Conservation (phyloP, 768 basidiomycete genomes). For the Mycena venus region DNA sequence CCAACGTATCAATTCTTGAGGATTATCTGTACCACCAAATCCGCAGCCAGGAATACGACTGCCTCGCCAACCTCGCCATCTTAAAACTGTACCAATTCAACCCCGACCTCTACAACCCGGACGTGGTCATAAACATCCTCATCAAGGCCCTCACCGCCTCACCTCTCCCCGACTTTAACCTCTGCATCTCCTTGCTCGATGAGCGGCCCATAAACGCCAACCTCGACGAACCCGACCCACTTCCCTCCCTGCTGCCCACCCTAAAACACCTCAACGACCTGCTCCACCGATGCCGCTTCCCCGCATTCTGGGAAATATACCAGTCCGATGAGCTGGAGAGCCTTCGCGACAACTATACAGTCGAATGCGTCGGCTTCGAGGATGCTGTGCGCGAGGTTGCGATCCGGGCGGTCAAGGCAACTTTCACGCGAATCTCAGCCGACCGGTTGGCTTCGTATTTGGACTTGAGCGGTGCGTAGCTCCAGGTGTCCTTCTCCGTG, state of each 20-base stretch:
- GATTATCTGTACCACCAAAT: conserved; percentile 98
- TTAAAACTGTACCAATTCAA: conserved; percentile 87
- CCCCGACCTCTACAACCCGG: conserved; percentile 91
- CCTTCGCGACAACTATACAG: conserved; percentile 89
- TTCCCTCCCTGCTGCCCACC: conserved; percentile 76
- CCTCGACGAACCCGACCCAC: conserved; percentile 86
- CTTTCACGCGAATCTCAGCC: conserved; percentile 81
- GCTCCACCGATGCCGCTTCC: conserved; percentile 88
- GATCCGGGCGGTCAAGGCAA: conserved; percentile 80
- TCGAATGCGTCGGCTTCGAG: conserved; percentile 88
- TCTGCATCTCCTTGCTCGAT: conserved; percentile 93
- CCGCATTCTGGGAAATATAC: conserved; percentile 86
- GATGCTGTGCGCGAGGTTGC: conserved; percentile 85
- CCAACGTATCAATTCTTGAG: conserved; percentile 92
- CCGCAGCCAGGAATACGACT: conserved; percentile 91
- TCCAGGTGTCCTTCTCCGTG: background rate
- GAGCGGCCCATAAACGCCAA: conserved; percentile 70
- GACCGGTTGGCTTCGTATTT: conserved; percentile 80
- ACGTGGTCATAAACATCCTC: conserved; percentile 95
- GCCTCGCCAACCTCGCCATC: conserved; percentile 86
- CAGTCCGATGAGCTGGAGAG: conserved; percentile 76
- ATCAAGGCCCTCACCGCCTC: conserved; percentile 89
- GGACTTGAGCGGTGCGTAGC: conserved; percentile 69
- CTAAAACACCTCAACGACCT: conserved; percentile 77
- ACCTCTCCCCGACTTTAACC: conserved; percentile 93